phyloP scores from a whole-genome alignment of 495 filamentous ascomycete species.

The Trichoderma parareesei region DNA sequence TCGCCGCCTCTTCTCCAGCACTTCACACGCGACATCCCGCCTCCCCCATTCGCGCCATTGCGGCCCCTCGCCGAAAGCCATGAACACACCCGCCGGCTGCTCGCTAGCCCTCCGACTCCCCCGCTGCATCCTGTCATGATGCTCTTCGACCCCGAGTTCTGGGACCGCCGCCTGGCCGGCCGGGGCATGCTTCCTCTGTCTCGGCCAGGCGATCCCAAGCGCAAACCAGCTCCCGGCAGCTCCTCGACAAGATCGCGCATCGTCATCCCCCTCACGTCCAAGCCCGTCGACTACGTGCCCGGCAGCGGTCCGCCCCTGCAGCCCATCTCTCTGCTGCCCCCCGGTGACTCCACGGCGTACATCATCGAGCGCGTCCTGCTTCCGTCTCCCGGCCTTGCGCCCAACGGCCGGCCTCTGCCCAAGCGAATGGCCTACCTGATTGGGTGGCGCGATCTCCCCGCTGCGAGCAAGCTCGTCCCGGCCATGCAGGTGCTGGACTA shows the following conservation, averaged over 20 bases:
- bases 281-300: constrained; percentile 22
- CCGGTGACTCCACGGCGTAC: constrained; percentile 35
- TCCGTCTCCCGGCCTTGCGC: constrained; percentile 20
- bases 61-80: not conserved
- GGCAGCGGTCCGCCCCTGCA: constrained; percentile 32
- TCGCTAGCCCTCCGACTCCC: not conserved
- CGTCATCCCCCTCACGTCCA: constrained; percentile 17
- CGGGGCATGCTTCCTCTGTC: not conserved
- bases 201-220: not conserved
- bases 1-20: not conserved
- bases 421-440: constrained; percentile 33
- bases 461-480: constrained; percentile 28
- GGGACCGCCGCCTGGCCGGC: not conserved
- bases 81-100: constrained; percentile 2
- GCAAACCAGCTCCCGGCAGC: not conserved
- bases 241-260: constrained; percentile 14
- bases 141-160: not conserved
- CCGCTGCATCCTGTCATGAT: not conserved
- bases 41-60: not conserved
- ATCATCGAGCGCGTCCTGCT: constrained; percentile 37
- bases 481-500: constrained; percentile 34
- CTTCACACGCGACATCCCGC: not conserved
- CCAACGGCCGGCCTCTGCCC: constrained; percentile 21
- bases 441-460: constrained; percentile 35
- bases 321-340: constrained; percentile 27